A percentile compares a stretch with the other conserved stretches of the same genome.
Evolutionary conservation across 2,329 filamentous ascomycete genomes (phyloP).

Genomic region (Diaporthe caulivora): DNA sequence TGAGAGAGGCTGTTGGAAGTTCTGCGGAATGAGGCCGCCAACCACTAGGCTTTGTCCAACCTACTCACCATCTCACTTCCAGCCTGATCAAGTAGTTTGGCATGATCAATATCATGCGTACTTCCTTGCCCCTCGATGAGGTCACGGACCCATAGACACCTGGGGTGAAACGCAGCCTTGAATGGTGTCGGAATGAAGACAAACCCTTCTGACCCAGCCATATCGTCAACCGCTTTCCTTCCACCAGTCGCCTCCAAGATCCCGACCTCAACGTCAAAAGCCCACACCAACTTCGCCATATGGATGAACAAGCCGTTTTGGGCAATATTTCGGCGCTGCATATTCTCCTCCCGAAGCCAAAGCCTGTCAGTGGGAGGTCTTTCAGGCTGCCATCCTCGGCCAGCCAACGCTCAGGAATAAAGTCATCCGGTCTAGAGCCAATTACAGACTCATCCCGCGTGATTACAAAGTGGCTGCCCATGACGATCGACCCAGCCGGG

Average conservation of each 20-base stretch:
- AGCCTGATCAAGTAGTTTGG: background rate
- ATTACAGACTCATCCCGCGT: background rate
- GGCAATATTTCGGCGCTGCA: background rate
- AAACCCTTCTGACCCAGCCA: background rate
- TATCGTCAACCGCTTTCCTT: background rate
- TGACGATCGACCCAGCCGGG: background rate
- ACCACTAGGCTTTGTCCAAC: background rate
- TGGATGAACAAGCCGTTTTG: background rate
- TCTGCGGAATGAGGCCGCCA: background rate
- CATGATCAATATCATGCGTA: background rate
- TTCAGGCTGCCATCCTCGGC: background rate
- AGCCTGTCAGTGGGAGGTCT: background rate
- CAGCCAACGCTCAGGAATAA: conserved; percentile 3
- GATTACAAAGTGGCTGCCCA: background rate
- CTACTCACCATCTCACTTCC: background rate
- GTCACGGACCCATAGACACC: background rate
- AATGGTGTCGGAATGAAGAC: background rate
- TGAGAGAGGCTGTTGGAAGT: background rate
- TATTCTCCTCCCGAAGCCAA: background rate
- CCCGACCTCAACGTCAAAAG: background rate
- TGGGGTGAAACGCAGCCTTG: background rate
- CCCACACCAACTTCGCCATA: background rate
- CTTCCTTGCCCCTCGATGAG: background rate
- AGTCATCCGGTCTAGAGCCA: background rate
- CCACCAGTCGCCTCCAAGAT: background rate